Conservation (phyloP, 1,284 basidiomycete genomes). For the Trichosporon sp. region DNA sequence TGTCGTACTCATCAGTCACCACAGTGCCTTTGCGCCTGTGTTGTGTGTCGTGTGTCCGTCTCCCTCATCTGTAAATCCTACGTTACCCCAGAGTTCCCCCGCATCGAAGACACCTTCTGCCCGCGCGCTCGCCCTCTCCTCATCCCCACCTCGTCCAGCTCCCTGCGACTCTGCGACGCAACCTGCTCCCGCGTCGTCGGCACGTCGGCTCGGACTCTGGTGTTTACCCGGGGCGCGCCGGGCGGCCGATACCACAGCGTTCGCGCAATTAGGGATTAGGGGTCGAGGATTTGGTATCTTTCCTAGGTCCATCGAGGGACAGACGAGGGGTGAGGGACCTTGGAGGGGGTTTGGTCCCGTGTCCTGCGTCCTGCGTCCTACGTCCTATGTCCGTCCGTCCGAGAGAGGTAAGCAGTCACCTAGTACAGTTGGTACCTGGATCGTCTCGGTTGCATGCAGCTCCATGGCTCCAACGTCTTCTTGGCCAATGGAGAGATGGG, state of each 20-base stretch:
- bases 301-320: not conserved
- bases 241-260: constrained; percentile 3
- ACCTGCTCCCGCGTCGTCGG: constrained; percentile 7
- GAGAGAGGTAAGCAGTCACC: constrained; percentile 2
- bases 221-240: constrained; percentile 17
- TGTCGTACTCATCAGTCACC: not conserved
- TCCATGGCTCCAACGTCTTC: not conserved
- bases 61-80: not conserved
- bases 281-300: constrained; percentile 18
- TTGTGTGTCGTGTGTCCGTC: not conserved
- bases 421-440: not conserved
- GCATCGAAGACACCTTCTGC: not conserved
- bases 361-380: not conserved
- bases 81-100: not conserved
- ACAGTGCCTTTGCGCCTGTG: not conserved
- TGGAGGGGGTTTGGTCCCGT: not conserved
- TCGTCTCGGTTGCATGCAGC: not conserved
- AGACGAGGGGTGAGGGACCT: not conserved
- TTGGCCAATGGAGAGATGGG: no score
- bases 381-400: constrained; percentile 16
- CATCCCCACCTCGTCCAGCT: not conserved
- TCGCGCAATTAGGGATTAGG: constrained; percentile 1
- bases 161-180: not conserved
- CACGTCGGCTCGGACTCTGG: constrained; percentile 10
- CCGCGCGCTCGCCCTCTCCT: not conserved